Percentiles rank a stretch among this genome's conserved stretches.
Conservation (phyloP, 331 rosid genomes). For the Malus hybrid region DNA sequence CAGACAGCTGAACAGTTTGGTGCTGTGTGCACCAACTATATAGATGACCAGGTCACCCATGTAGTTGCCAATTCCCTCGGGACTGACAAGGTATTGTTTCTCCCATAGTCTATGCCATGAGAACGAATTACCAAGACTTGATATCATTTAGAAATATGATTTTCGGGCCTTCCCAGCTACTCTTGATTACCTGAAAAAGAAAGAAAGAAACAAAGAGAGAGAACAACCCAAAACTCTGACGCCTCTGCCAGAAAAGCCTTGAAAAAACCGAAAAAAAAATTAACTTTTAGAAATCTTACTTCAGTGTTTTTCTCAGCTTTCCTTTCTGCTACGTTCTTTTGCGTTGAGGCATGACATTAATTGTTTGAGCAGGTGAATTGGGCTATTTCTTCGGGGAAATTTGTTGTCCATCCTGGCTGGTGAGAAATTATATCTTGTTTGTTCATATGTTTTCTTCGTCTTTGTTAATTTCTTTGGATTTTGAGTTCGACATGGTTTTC, state of each 20-base stretch:
- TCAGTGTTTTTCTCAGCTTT: neutral
- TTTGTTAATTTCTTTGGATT: neutral
- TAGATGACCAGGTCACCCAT: slow-evolving; percentile 95
- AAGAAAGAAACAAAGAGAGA: neutral
- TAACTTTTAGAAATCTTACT: neutral
- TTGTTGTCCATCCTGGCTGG: slow-evolving; percentile 96
- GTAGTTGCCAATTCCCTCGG: slow-evolving; percentile 89
- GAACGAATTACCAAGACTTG: neutral
- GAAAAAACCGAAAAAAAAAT: neutral
- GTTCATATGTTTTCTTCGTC: neutral
- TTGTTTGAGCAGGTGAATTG: slow-evolving; percentile 79
- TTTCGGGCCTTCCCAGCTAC: neutral
- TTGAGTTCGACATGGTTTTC: slow-evolving; percentile 1
- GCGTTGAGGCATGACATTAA: neutral
- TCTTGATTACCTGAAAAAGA: neutral
- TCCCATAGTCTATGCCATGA: slow-evolving; percentile 1
- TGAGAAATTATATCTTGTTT: slow-evolving; percentile 24
- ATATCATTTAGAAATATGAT: neutral
- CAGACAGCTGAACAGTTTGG: slow-evolving; percentile 98
- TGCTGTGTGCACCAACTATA: slow-evolving; percentile 74
- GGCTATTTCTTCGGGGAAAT: slow-evolving; percentile 73
- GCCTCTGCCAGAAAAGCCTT: neutral
- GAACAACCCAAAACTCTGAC: neutral
- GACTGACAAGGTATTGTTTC: slow-evolving; percentile 82
- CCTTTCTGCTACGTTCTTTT: neutral